Evolutionary conservation across 129 eudicot genomes (phyloP).

Genomic region (Gnaphalium uliginosum): DNA sequence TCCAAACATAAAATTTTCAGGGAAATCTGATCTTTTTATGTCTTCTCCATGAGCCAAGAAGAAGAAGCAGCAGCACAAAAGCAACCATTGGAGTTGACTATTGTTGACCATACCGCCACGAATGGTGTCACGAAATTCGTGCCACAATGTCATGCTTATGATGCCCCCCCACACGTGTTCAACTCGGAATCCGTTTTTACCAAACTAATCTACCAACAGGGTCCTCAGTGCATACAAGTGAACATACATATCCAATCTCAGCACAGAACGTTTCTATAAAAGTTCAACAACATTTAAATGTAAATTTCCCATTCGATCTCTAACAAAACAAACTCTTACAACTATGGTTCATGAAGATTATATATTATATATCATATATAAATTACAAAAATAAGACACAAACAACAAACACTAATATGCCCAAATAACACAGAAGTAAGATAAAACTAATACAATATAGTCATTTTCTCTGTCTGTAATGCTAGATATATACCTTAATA

Average conservation of each 20-base stretch:
- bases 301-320: too few relatives aligned
- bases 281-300: too few relatives aligned
- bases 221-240: not conserved
- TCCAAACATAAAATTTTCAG: conserved; percentile 67
- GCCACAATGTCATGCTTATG: conserved; percentile 15
- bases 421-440: not conserved
- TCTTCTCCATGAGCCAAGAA: conserved; percentile 25
- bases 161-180: not conserved
- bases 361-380: too few relatives aligned
- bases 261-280: not conserved
- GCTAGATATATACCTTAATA: not conserved
- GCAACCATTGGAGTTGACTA: conserved; percentile 16
- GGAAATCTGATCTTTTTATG: conserved; percentile 55
- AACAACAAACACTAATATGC: not conserved
- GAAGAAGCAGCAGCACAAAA: conserved; percentile 12
- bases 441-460: not conserved
- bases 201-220: not conserved
- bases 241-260: not conserved
- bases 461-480: not conserved
- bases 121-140: not conserved
- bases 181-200: not conserved
- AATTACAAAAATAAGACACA: too few relatives aligned
- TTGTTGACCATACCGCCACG: not conserved
- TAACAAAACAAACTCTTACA: not conserved
- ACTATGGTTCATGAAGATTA: not conserved